Conservation (phyloP, 768 basidiomycete species). For the Macrolepiota dolichaula region DNA sequence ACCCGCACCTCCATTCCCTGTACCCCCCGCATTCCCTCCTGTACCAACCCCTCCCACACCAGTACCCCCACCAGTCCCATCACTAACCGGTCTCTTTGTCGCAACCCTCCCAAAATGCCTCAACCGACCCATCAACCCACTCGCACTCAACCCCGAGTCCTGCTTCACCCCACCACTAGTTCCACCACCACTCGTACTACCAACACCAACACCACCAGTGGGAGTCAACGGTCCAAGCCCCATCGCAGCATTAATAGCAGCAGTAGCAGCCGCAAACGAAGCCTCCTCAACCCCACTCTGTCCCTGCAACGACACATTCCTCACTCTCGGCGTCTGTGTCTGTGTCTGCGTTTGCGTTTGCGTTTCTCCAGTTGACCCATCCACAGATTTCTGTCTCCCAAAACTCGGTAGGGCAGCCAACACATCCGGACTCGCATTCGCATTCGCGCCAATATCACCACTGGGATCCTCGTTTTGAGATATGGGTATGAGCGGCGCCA, state of each 20-base stretch:
- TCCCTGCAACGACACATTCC: conserved; percentile 41
- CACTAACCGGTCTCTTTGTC: conserved; percentile 34
- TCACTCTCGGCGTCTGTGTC: conserved; percentile 40
- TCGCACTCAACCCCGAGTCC: conserved; percentile 46
- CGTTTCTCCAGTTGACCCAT: conserved; percentile 36
- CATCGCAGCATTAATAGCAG: no score
- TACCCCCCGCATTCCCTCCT: no score
- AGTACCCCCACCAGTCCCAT: conserved; percentile 9
- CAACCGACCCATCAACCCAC: conserved; percentile 75
- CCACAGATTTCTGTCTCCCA: conserved; percentile 24
- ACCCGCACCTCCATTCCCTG: no score
- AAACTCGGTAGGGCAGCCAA: not conserved
- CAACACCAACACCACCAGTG: not conserved
- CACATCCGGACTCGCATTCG: not conserved
- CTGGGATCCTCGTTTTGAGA: conserved; percentile 38
- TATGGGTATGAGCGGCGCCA: conserved; percentile 61
- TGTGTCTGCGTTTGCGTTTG: conserved; percentile 13
- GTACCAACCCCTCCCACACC: no score
- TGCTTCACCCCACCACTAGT: conserved; percentile 16
- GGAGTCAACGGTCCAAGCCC: not conserved
- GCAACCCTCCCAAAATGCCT: conserved; percentile 69
- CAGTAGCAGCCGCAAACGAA: not conserved
- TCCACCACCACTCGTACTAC: conserved; percentile 4
- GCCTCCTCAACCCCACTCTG: conserved; percentile 24
- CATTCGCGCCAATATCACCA: conserved; percentile 18